Conservation (phyloP, 2,329 filamentous ascomycete species). For the Ilyonectria sp. region DNA sequence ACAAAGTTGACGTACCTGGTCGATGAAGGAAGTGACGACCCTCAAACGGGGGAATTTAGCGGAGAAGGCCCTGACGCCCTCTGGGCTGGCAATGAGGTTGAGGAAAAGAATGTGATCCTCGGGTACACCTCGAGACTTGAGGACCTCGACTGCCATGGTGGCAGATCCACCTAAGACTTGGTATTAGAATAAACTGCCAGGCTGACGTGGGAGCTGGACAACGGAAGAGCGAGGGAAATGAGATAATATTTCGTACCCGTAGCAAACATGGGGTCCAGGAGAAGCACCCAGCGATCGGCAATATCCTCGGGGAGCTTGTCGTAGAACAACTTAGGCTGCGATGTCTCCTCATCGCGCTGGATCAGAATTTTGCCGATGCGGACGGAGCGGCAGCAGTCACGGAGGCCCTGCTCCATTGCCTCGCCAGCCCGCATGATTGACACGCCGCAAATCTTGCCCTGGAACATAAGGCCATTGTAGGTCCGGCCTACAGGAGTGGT, state of each 20-base stretch:
- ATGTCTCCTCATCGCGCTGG: conserved; percentile 95
- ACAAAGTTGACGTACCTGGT: conserved; percentile 69
- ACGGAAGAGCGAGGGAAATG: neutral
- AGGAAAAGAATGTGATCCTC: conserved; percentile 97
- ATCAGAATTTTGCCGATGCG: conserved; percentile 99
- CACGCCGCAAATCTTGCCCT: conserved; percentile 98
- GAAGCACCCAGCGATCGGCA: conserved; percentile 89
- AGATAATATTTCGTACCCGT: conserved; percentile 78
- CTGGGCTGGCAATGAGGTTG: conserved; percentile 96
- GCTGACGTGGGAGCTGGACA: neutral
- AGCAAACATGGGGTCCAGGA: conserved; percentile 99
- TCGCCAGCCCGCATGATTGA: conserved; percentile 99
- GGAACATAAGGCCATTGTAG: conserved; percentile 93
- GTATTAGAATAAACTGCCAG: conserved; percentile 25
- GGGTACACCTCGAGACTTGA: conserved; percentile 90
- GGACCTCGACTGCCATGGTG: conserved; percentile 95
- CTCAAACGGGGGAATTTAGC: conserved; percentile 89
- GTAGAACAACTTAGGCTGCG: conserved; percentile 93
- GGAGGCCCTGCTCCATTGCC: conserved; percentile 96
- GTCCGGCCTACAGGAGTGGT: conserved; percentile 91
- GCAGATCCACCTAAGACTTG: conserved; percentile 83
- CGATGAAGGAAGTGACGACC: conserved; percentile 96
- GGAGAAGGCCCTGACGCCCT: conserved; percentile 91
- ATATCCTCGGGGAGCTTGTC: conserved; percentile 98
- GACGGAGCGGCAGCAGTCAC: conserved; percentile 98